Percentiles rank a stretch among this genome's conserved stretches.
Evolutionary conservation across 148 eudicot species (phyloP).

Genomic region (Limonium bicolor): DNA sequence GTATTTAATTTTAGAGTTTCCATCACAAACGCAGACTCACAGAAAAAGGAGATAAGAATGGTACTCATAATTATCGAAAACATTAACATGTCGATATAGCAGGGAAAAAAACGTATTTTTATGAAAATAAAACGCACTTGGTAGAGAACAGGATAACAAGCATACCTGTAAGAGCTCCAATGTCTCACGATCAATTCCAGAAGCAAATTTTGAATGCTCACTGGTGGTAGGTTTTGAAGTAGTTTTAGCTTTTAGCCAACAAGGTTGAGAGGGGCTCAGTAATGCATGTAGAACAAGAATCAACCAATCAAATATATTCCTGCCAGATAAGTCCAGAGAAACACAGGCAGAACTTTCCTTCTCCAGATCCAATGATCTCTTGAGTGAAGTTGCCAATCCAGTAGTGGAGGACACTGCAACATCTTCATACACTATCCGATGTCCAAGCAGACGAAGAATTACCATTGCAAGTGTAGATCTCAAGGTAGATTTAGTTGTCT

Average conservation of each 20-base stretch:
- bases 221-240: slow-evolving; percentile 15
- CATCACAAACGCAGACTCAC: no score
- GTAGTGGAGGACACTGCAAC: slow-evolving; percentile 24
- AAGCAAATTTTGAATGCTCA: slow-evolving; percentile 26
- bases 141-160: no score
- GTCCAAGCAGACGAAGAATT: slow-evolving; percentile 82
- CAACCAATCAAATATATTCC: slow-evolving; percentile 65
- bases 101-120: neutral
- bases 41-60: neutral
- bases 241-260: slow-evolving; percentile 65
- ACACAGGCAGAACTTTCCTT: slow-evolving; percentile 27
- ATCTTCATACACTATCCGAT: slow-evolving; percentile 82
- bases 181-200: slow-evolving; percentile 57
- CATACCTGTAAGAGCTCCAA: slow-evolving; percentile 83
- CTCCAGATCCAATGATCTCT: slow-evolving; percentile 39
- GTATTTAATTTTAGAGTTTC: slow-evolving; percentile 19
- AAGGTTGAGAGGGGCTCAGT: slow-evolving; percentile 54
- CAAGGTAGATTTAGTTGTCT: slow-evolving; percentile 45
- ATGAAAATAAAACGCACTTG: no score
- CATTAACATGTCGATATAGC: neutral
- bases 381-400: slow-evolving; percentile 17
- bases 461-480: slow-evolving; percentile 70
- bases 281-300: slow-evolving; percentile 77
- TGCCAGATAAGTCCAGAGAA: slow-evolving; percentile 42
- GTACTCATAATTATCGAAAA: neutral